Evolutionary conservation across 805 yeast species (phyloP), one percentile per base, ranked within the genome.

Genomic region (Cyberlindnera lachancei): DNA sequence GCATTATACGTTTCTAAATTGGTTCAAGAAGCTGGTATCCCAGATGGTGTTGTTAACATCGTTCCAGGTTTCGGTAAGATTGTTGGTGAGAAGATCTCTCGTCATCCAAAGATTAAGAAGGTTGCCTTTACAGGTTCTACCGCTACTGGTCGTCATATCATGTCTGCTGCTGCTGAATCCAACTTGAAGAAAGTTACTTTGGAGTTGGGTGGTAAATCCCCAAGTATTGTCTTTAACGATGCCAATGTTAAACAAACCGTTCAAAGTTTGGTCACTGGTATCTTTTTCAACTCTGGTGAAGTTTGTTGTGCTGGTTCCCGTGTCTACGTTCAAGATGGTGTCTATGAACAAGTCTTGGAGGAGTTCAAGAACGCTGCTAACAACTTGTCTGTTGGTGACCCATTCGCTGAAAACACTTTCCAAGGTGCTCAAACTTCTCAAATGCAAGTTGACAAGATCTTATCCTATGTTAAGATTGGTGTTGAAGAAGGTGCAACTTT

Each of bases 191-290:
- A 83, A 60, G 85, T 87, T 42, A 88, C 96, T 27, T 71, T 88
- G 56, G 97, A 88, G 67, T 76, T 87, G 51, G 97, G 97, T 55
- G 97, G 97, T 56, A 88, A 88, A 67, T 87, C 96, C 21, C 95
- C 97, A 52, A 78, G 82, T 61, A 76, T 88, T 47, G 79, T 88
- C 30, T 86, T 82, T 55, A 78, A 79, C 52, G 96, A 88, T 55
- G 88, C 90, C 35, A 76, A 88, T 58, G 56, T 88, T 38, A 76
- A 79, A 35, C 67, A 69, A 52, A 83, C 96, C 31, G 80, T 84
- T 31, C 69, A 79, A 47, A 73, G 77, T 69, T 77, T 86, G 46
- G 70, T 82, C 37, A 56, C 70, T 36, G 96, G 95, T 59, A 87
- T 88, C 53, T 85, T 79, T 70, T 85, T 73, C 73, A 88, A 88